phyloP scores from a whole-genome alignment of 2,329 filamentous ascomycete genomes.

The Botrytis medusae region DNA sequence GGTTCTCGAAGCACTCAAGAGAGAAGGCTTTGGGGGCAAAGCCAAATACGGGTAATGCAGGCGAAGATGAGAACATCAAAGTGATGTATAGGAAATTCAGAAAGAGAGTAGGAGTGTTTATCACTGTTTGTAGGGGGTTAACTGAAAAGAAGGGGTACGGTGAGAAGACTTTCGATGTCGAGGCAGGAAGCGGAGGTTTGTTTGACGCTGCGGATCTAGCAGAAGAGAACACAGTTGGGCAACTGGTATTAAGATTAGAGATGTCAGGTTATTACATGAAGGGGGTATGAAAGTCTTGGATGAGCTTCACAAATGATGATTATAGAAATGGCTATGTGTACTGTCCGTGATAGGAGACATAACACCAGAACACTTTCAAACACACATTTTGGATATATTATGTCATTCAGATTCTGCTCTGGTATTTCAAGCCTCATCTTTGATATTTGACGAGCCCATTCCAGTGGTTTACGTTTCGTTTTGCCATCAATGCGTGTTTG shows the following conservation, averaged over 20 bases:
- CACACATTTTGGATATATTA: neutral
- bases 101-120: slow-evolving; percentile 72
- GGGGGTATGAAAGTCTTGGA: slow-evolving; percentile 8
- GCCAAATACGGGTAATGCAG: slow-evolving; percentile 32
- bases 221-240: slow-evolving; percentile 62
- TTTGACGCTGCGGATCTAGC: slow-evolving; percentile 43
- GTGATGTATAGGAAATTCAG: slow-evolving; percentile 64
- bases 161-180: slow-evolving; percentile 38
- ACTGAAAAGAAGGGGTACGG: slow-evolving; percentile 57
- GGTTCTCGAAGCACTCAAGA: slow-evolving; percentile 60
- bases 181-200: slow-evolving; percentile 35
- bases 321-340: neutral
- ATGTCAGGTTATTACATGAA: slow-evolving; percentile 64
- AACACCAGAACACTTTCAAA: neutral
- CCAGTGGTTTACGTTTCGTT: neutral
- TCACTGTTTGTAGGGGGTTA: slow-evolving; percentile 68
- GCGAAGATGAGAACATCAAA: slow-evolving; percentile 42
- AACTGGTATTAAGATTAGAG: slow-evolving; percentile 68
- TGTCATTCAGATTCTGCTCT: neutral
- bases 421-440: neutral
- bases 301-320: neutral
- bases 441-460: neutral
- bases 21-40: slow-evolving; percentile 43
- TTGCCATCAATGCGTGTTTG: too few relatives aligned
- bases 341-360: neutral